Evolutionary conservation across 129 eudicot genomes (phyloP).

Genomic region (Lonicera japonica): DNA sequence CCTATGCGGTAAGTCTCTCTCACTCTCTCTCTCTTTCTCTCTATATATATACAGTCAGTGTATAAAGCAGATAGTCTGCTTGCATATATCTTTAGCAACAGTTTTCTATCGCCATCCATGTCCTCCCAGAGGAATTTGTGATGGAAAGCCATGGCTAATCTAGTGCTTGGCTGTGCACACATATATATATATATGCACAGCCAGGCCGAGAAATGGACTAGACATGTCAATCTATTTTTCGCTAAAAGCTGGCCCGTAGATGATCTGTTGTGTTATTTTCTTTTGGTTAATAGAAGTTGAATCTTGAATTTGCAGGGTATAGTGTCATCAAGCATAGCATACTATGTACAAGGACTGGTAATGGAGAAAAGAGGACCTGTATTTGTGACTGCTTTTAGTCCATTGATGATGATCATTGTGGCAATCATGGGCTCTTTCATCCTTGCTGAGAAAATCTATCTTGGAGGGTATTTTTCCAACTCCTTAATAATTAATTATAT

Average conservation of each 20-base stretch:
- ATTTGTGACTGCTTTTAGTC: constrained; percentile 94
- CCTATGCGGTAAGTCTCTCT: constrained; percentile 76
- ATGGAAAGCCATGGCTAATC: no score
- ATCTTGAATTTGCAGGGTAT: constrained; percentile 50
- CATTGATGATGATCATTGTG: constrained; percentile 97
- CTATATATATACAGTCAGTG: no score
- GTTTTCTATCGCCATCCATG: no score
- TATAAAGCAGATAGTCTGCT: no score
- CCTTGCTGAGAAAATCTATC: constrained; percentile 75
- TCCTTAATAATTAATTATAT: neutral
- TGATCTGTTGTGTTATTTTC: no score
- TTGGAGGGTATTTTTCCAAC: constrained; percentile 68
- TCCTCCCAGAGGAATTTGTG: no score
- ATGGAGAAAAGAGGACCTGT: constrained; percentile 98
- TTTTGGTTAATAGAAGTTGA: no score
- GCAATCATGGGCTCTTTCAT: constrained; percentile 97
- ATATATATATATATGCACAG: no score
- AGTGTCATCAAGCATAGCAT: constrained; percentile 92
- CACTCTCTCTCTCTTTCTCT: constrained; percentile 9
- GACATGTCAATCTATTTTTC: neutral
- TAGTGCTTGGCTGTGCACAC: no score
- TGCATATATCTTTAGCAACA: no score
- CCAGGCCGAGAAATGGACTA: neutral
- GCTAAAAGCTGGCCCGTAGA: no score
- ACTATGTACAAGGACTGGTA: constrained; percentile 93